A percentile compares a stretch with the other conserved stretches of the same genome.
These are phyloP conservation scores for Hypoxylon sp. DNA, from an alignment of 2,329 filamentous ascomycete genomes.

Conservation along the genomic window DNA sequence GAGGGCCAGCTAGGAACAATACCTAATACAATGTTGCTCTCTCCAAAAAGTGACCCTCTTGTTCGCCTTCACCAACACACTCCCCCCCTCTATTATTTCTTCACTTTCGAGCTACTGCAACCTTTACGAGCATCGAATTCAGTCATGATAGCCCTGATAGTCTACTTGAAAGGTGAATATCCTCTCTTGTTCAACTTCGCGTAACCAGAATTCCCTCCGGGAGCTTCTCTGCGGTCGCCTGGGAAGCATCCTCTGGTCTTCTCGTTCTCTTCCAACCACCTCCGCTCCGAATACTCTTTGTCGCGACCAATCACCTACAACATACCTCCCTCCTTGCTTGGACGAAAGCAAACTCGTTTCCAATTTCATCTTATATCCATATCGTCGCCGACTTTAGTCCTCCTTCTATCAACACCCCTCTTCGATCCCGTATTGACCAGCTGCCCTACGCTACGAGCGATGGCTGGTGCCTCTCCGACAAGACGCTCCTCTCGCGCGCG, in stretches of 20 bases:
- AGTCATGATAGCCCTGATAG: conserved; percentile 42
- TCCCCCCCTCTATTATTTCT: conserved; percentile 31
- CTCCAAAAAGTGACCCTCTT: conserved; percentile 43
- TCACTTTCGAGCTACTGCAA: conserved; percentile 23
- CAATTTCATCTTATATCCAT: conserved; percentile 17
- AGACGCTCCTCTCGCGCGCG: conserved; percentile 93
- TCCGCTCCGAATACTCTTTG: conserved; percentile 46
- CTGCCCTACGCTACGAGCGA: conserved; percentile 42
- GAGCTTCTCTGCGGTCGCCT: conserved; percentile 39
- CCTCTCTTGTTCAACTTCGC: conserved; percentile 45
- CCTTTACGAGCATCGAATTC: conserved; percentile 32
- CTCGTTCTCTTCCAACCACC: conserved; percentile 45
- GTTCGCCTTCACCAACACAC: conserved; percentile 37
- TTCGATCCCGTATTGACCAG: conserved; percentile 26
- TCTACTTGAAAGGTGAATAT: conserved; percentile 38
- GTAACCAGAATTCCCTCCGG: conserved; percentile 42
- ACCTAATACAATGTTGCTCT: conserved; percentile 36
- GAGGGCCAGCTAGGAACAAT: conserved; percentile 32
- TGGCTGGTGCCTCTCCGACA: conserved; percentile 67
- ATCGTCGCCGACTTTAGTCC: conserved; percentile 17
- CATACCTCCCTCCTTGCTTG: conserved; percentile 15
- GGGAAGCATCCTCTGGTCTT: conserved; percentile 40
- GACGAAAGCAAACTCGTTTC: conserved; percentile 13
- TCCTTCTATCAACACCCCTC: conserved; percentile 28
- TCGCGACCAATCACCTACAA: conserved; percentile 54